phyloP scores from a whole-genome alignment of 176 grass and related monocot genomes.

The Carex cristatella region DNA sequence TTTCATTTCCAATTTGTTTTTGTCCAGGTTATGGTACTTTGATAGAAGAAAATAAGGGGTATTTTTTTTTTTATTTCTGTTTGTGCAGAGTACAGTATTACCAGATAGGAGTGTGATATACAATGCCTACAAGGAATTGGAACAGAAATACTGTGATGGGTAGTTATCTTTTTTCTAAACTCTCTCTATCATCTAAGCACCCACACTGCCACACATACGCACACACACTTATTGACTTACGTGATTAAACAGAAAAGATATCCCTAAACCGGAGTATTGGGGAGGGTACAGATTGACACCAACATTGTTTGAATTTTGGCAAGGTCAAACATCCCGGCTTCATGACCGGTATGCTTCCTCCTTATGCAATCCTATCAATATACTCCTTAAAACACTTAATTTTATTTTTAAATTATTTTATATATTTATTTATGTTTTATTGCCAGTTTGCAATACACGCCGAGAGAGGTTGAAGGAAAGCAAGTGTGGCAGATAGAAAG shows the following conservation, averaged over 20 bases:
- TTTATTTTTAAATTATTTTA: neutral
- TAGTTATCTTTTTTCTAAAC: slow-evolving; percentile 2
- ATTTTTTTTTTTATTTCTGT: neutral
- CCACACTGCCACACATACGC: neutral
- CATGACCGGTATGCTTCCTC: slow-evolving; percentile 61
- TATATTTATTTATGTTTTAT: slow-evolving; percentile 7
- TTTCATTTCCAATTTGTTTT: slow-evolving; percentile 5
- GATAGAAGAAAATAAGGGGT: neutral
- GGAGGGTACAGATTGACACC: slow-evolving; percentile 84
- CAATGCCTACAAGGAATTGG: slow-evolving; percentile 65
- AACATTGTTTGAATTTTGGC: slow-evolving; percentile 80
- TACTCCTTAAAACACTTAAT: neutral
- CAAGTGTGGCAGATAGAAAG: slow-evolving; percentile 64
- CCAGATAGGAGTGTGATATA: slow-evolving; percentile 60
- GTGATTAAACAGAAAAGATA: slow-evolving; percentile 48
- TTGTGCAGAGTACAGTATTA: slow-evolving; percentile 66
- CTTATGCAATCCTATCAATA: neutral
- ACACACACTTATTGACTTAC: slow-evolving; percentile 2
- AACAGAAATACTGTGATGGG: slow-evolving; percentile 80
- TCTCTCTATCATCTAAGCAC: neutral
- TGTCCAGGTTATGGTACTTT: neutral
- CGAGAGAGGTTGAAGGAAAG: slow-evolving; percentile 34
- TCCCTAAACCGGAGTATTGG: slow-evolving; percentile 83
- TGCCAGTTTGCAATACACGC: slow-evolving; percentile 56
- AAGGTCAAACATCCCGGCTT: slow-evolving; percentile 88